Conservation (phyloP, 192 early-diverging fungal species). For the Linnemannia schmuckeri region DNA sequence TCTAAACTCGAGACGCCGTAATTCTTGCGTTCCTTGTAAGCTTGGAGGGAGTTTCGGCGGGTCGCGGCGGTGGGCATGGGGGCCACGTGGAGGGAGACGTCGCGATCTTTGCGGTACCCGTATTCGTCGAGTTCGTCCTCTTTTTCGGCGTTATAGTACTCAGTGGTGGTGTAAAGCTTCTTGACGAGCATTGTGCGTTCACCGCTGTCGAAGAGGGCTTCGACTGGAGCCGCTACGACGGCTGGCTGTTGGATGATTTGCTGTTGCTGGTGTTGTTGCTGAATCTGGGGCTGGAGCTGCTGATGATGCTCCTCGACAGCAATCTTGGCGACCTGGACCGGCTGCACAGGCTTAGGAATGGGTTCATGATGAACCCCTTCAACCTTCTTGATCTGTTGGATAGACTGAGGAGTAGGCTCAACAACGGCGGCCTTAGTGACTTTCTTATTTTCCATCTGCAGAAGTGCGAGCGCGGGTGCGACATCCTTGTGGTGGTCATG, state of each 20-base stretch:
- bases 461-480: not conserved
- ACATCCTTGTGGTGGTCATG: not conserved
- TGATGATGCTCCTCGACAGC: not conserved
- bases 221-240: not conserved
- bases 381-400: not conserved
- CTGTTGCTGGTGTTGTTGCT: not conserved
- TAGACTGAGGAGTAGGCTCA: not conserved
- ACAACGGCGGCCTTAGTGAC: not conserved
- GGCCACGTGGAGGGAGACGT: constrained; percentile 4
- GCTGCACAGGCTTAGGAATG: not conserved
- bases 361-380: not conserved
- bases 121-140: constrained; percentile 19
- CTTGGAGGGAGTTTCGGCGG: not conserved
- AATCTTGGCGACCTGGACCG: not conserved
- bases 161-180: constrained; percentile 28
- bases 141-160: constrained; percentile 21
- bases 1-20: not conserved
- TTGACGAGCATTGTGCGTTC: constrained; percentile 19
- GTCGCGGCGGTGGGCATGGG: not conserved
- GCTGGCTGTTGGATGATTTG: not conserved
- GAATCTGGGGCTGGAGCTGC: not conserved
- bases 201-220: not conserved
- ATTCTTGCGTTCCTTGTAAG: not conserved
- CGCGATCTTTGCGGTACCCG: constrained; percentile 11
- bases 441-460: not conserved